Percentiles rank a stretch among this genome's conserved stretches.
Evolutionary conservation across 495 filamentous ascomycete genomes (phyloP).

Genomic region (Neurospora sp.): DNA sequence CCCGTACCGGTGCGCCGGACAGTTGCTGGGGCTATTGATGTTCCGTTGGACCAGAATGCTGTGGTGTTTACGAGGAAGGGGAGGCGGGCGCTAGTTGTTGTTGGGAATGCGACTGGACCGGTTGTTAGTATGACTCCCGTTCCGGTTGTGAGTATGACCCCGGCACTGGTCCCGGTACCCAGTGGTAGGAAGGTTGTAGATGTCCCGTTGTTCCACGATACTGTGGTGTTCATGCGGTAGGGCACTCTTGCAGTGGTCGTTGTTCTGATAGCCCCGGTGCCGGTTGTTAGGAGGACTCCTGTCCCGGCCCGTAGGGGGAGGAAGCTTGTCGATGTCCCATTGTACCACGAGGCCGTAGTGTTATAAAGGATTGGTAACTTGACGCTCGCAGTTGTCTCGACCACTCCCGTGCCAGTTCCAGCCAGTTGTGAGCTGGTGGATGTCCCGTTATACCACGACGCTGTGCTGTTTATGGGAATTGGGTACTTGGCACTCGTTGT

Average conservation of each 20-base stretch:
- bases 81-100: not conserved
- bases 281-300: not conserved
- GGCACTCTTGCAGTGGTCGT: not conserved
- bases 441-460: not conserved
- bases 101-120: not conserved
- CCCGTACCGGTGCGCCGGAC: not conserved
- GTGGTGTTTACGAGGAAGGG: not conserved
- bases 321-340: not conserved
- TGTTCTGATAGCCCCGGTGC: not conserved
- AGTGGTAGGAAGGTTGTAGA: not conserved
- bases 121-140: not conserved
- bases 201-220: not conserved
- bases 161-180: not conserved
- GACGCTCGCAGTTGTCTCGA: not conserved
- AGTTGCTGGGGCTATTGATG: not conserved
- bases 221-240: not conserved
- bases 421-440: not conserved
- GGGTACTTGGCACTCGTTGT: not conserved
- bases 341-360: not conserved
- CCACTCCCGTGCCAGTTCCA: not conserved
- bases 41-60: conserved; percentile 4
- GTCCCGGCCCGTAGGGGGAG: not conserved
- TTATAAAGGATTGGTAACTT: not conserved
- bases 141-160: not conserved
- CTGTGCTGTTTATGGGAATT: not conserved